Conservation (phyloP, 2,329 filamentous ascomycete species). For the Celoporthe dispersa region DNA sequence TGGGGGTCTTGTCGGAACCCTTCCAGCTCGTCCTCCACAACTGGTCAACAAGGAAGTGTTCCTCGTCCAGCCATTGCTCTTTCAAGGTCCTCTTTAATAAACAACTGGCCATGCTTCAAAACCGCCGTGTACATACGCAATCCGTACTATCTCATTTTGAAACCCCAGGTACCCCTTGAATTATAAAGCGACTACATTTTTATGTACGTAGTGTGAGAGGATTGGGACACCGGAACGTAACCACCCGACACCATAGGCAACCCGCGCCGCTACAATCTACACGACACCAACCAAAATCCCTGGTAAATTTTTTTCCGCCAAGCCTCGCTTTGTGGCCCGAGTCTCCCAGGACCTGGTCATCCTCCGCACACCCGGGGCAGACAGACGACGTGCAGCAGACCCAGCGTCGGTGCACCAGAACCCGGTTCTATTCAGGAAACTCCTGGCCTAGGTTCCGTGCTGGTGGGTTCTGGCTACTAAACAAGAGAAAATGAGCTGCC, state of each 20-base stretch:
- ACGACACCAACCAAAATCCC: neutral
- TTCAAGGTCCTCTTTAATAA: neutral
- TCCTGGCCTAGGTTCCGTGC: neutral
- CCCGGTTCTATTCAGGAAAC: conserved; percentile 6
- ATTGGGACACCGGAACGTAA: conserved; percentile 16
- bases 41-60: neutral
- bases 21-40: too few relatives aligned
- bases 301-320: neutral
- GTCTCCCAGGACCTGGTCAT: neutral
- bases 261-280: neutral
- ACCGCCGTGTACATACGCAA: too few relatives aligned
- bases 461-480: neutral
- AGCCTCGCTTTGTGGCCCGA: neutral
- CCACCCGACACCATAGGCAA: conserved; percentile 8
- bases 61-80: neutral
- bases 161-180: too few relatives aligned
- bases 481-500: too few relatives aligned
- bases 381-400: neutral
- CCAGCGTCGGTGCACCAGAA: neutral
- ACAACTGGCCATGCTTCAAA: too few relatives aligned
- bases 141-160: too few relatives aligned
- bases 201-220: neutral
- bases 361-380: neutral
- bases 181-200: neutral
- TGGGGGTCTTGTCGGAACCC: neutral